Evolutionary conservation across 495 filamentous ascomycete species (phyloP).

Genomic region (Aspergillus ostianus): DNA sequence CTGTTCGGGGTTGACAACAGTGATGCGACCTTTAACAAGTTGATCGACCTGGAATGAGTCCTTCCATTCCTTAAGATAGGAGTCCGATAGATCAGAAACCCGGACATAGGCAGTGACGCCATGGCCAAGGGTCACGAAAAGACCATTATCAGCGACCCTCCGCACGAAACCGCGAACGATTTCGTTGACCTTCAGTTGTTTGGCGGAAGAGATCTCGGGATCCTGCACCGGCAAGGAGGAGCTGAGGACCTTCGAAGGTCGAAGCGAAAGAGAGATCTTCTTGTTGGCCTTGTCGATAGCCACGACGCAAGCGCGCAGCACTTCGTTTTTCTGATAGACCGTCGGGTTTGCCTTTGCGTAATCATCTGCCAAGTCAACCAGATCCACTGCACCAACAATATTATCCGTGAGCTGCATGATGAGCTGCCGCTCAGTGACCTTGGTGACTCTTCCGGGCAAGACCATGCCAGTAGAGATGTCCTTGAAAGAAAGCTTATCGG

Average conservation of each 20-base stretch:
- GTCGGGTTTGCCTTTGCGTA: constrained; percentile 70
- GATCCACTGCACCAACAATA: constrained; percentile 68
- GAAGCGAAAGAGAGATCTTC: constrained; percentile 73
- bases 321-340: constrained; percentile 73
- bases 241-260: constrained; percentile 84
- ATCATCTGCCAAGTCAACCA: constrained; percentile 82
- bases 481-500: constrained; percentile 58
- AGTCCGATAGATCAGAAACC: constrained; percentile 85
- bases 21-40: constrained; percentile 82
- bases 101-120: constrained; percentile 78
- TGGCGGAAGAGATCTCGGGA: constrained; percentile 64
- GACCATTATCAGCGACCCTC: constrained; percentile 77
- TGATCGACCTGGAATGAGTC: constrained; percentile 80
- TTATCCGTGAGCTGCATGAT: constrained; percentile 80
- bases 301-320: constrained; percentile 77
- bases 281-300: constrained; percentile 81
- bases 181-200: constrained; percentile 74
- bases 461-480: constrained; percentile 75
- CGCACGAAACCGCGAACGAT: constrained; percentile 86
- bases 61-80: constrained; percentile 94
- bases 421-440: constrained; percentile 76
- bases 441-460: constrained; percentile 78
- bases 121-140: constrained; percentile 78
- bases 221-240: constrained; percentile 83
- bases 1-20: constrained; percentile 59